Evolutionary conservation across 345 rosid species (phyloP).

Genomic region (Barbarea vulgaris): DNA sequence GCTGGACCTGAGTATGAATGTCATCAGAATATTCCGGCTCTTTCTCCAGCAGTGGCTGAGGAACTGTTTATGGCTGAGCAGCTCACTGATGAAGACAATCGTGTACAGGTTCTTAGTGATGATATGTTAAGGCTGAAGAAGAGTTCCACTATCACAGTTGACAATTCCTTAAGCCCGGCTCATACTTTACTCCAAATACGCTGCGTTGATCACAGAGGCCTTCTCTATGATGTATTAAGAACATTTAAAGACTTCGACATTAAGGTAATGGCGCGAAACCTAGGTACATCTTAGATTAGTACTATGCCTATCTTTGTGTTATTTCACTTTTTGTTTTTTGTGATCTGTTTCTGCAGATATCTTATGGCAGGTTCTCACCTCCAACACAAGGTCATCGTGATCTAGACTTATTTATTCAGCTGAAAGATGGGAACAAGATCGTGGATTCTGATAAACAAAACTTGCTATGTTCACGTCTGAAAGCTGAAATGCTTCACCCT

Average conservation of each 20-base stretch:
- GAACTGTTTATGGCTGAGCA: conserved; percentile 58
- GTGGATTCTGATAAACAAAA: conserved; percentile 65
- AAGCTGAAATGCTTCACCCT: conserved; percentile 85
- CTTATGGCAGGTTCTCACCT: conserved; percentile 74
- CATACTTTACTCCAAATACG: conserved; percentile 75
- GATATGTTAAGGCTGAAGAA: conserved; percentile 67
- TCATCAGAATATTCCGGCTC: conserved; percentile 54
- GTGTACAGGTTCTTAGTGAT: conserved; percentile 59
- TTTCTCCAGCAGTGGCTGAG: conserved; percentile 58
- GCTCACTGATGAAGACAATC: conserved; percentile 53
- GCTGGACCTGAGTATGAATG: conserved; percentile 69
- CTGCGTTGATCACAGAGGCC: conserved; percentile 79
- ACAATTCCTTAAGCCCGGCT: conserved; percentile 77
- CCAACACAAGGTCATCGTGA: conserved; percentile 56
- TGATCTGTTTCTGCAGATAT: conserved; percentile 48
- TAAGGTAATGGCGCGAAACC: conserved; percentile 49
- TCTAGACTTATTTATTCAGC: conserved; percentile 79
- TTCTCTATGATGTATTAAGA: conserved; percentile 74
- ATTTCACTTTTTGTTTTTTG: not conserved
- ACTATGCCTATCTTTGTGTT: not conserved
- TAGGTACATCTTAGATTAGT: not conserved
- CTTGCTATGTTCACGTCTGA: conserved; percentile 54
- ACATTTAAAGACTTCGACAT: conserved; percentile 80
- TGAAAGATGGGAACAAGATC: conserved; percentile 72
- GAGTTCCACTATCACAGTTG: conserved; percentile 53